A percentile compares a stretch with the other conserved stretches of the same genome.
phyloP scores from a whole-genome alignment of 345 rosid genomes.

The Citrus maxima region DNA sequence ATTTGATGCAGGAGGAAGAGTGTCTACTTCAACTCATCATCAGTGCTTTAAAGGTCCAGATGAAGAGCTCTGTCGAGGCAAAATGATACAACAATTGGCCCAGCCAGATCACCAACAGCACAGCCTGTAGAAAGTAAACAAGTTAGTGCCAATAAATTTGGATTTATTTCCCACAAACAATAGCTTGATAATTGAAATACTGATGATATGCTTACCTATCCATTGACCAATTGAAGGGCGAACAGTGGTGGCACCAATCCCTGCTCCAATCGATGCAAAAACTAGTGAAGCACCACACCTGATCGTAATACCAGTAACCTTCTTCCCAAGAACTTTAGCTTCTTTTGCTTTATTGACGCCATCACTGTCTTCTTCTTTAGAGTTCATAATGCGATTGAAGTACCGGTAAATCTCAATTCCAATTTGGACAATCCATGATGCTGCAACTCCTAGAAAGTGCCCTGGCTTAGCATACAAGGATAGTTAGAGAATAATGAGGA shows the following conservation, averaged over 20 bases:
- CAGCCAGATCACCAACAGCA: constrained; percentile 77
- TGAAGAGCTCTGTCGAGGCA: constrained; percentile 67
- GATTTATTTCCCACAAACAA: not conserved
- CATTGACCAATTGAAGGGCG: constrained; percentile 91
- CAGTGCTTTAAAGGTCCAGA: constrained; percentile 31
- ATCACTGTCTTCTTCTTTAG: constrained; percentile 48
- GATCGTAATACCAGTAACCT: constrained; percentile 58
- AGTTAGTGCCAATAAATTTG: not conserved
- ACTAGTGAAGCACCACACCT: constrained; percentile 73
- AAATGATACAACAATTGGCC: constrained; percentile 60
- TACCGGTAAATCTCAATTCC: constrained; percentile 74
- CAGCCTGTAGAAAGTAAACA: constrained; percentile 52
- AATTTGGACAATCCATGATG: constrained; percentile 89
- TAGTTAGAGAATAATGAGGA: constrained; percentile 7
- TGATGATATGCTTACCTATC: constrained; percentile 62
- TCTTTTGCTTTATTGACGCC: constrained; percentile 35
- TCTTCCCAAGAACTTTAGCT: constrained; percentile 70
- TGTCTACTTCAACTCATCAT: not conserved
- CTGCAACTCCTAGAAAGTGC: constrained; percentile 70
- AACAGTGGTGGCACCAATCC: constrained; percentile 64
- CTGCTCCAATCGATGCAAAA: constrained; percentile 93
- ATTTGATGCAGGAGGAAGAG: constrained; percentile 3
- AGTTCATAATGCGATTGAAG: constrained; percentile 29
- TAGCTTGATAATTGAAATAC: not conserved
- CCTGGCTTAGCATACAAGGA: constrained; percentile 45